These are phyloP conservation scores for Cinnamomum micranthum DNA, from an alignment of 164 flowering plant species.

Conservation along the genomic window DNA sequence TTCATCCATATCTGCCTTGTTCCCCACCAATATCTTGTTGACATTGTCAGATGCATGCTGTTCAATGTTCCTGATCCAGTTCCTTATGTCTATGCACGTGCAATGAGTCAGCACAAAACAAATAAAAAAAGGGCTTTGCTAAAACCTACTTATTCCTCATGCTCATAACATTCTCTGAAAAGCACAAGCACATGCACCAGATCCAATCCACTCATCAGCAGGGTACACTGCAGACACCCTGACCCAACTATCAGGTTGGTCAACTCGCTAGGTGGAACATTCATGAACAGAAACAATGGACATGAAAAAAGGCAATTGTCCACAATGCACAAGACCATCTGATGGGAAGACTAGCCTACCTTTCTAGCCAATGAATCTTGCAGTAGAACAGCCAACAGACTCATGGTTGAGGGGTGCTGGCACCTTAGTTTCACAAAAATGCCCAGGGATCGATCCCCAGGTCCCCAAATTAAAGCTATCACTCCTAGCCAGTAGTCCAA, in stretches of 20 bases:
- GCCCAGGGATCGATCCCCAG: too few relatives aligned
- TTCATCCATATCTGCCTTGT: slow-evolving; percentile 97
- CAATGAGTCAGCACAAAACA: slow-evolving; percentile 2
- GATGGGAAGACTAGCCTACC: background rate
- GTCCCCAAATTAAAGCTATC: too few relatives aligned
- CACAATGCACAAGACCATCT: background rate
- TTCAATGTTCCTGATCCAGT: slow-evolving; percentile 90
- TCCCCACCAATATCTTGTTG: slow-evolving; percentile 80
- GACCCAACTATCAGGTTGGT: background rate
- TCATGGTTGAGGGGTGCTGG: too few relatives aligned
- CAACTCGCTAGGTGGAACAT: background rate
- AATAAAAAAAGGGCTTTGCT: background rate
- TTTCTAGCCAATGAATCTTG: background rate
- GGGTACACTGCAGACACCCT: background rate
- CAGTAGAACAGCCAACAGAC: too few relatives aligned
- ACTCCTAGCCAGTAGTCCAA: too few relatives aligned
- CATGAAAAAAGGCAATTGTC: too few relatives aligned
- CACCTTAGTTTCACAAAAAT: too few relatives aligned
- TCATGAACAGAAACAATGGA: too few relatives aligned
- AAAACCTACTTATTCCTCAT: background rate
- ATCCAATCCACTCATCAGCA: background rate
- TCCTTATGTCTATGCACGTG: slow-evolving; percentile 54
- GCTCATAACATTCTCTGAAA: background rate
- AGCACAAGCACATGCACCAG: background rate
- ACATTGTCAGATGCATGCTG: slow-evolving; percentile 94